Percentiles rank a stretch among this genome's conserved stretches.
Conservation (phyloP, 2,329 filamentous ascomycete species). For the Nectriaceae sp. region DNA sequence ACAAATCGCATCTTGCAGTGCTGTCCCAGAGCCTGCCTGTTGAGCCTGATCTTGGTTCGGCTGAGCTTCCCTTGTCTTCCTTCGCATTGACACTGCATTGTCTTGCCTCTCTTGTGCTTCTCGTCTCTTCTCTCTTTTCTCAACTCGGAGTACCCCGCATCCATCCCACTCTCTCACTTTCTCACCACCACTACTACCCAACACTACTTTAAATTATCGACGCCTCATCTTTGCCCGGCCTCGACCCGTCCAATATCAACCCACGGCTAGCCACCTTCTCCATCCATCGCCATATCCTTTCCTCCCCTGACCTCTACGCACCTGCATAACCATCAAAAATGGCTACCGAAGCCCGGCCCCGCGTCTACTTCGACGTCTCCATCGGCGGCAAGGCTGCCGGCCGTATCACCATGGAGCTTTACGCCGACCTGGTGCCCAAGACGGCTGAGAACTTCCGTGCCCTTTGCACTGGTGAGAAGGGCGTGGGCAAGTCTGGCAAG, state of each 20-base stretch:
- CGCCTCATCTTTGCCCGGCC: no score
- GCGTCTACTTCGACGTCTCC: constrained; percentile 91
- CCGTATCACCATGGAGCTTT: constrained; percentile 85
- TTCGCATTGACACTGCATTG: no score
- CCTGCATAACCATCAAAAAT: constrained; percentile 31
- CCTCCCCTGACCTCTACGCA: neutral
- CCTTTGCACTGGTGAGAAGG: constrained; percentile 94
- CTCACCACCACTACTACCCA: neutral
- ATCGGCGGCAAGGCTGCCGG: constrained; percentile 75
- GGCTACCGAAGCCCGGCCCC: constrained; percentile 59
- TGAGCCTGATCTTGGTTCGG: no score
- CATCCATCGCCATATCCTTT: neutral
- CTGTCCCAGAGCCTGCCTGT: no score
- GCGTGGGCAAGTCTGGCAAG: constrained; percentile 76
- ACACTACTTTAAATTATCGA: no score
- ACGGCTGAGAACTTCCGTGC: constrained; percentile 96
- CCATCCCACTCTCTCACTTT: constrained; percentile 2
- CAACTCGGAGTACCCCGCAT: constrained; percentile 5
- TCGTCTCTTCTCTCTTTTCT: neutral
- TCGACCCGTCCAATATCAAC: no score
- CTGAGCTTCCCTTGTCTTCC: no score
- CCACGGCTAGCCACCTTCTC: no score
- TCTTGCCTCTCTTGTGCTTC: no score
- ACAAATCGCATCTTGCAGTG: no score
- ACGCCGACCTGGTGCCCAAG: constrained; percentile 78